Evolutionary conservation across 75 land plant species (phyloP).

Genomic region (Larix kaempferi): DNA sequence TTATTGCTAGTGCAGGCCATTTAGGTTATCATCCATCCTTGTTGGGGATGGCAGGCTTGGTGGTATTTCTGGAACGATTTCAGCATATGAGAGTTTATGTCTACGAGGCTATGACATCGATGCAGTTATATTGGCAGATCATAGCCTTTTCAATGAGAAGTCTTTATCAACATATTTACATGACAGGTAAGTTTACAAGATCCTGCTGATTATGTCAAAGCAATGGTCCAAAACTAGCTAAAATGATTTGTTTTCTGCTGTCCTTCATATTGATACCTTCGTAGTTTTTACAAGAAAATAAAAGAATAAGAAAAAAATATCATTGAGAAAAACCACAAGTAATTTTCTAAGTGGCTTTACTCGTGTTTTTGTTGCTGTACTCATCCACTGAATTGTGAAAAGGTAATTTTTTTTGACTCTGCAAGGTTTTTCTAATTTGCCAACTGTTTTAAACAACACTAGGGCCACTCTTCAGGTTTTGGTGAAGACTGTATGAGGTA

Average conservation of each 20-base stretch:
- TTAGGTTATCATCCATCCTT: constrained; percentile 78
- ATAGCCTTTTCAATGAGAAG: constrained; percentile 72
- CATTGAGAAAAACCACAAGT: no score
- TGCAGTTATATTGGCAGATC: constrained; percentile 74
- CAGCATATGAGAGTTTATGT: constrained; percentile 83
- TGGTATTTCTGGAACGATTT: constrained; percentile 88
- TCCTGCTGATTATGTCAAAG: neutral
- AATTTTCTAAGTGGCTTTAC: neutral
- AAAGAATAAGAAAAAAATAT: no score
- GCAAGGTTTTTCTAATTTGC: neutral
- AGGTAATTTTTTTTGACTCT: neutral
- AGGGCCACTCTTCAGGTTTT: neutral
- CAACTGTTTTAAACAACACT: neutral
- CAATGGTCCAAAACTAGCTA: neutral
- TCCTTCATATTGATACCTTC: neutral
- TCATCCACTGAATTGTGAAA: neutral
- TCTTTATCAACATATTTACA: constrained; percentile 54
- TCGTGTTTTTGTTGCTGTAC: neutral
- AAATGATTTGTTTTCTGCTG: neutral
- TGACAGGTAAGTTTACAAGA: constrained; percentile 43
- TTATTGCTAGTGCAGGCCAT: constrained; percentile 60
- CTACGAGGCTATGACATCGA: constrained; percentile 83
- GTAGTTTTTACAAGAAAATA: no score
- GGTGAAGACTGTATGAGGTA: neutral
- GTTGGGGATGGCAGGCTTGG: constrained; percentile 95